Conservation (phyloP, 2,329 filamentous ascomycete species). For the Spiromastix sp. region DNA sequence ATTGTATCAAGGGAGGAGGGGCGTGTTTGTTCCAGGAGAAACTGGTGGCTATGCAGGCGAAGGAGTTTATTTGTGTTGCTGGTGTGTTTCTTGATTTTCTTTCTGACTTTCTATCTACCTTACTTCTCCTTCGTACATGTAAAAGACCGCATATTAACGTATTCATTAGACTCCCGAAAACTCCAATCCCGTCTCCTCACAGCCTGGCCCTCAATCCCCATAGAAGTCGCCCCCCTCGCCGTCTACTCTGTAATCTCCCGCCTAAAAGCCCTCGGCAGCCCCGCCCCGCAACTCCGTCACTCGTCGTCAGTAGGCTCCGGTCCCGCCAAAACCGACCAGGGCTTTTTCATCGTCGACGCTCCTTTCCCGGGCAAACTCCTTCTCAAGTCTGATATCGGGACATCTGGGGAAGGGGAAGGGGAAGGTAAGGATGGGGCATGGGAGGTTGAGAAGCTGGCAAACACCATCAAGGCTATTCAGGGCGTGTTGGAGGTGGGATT, state of each 20-base stretch:
- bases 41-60: slow-evolving; percentile 73
- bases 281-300: slow-evolving; percentile 59
- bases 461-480: slow-evolving; percentile 65
- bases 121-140: not conserved
- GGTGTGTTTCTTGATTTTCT: slow-evolving; percentile 40
- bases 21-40: slow-evolving; percentile 99
- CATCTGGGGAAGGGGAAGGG: slow-evolving; percentile 35
- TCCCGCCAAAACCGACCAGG: slow-evolving; percentile 75
- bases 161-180: slow-evolving; percentile 74
- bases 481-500: slow-evolving; percentile 89
- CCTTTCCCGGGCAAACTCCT: slow-evolving; percentile 68
- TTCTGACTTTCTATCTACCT: slow-evolving; percentile 1
- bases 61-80: slow-evolving; percentile 79
- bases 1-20: slow-evolving; percentile 95
- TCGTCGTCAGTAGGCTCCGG: slow-evolving; percentile 69
- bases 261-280: slow-evolving; percentile 62
- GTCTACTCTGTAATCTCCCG: slow-evolving; percentile 65
- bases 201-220: slow-evolving; percentile 75
- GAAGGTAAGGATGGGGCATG: slow-evolving; percentile 58
- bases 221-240: slow-evolving; percentile 83
- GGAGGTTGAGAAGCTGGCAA: slow-evolving; percentile 67
- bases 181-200: slow-evolving; percentile 63
- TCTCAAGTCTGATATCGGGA: slow-evolving; percentile 51
- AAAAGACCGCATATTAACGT: not conserved
- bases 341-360: slow-evolving; percentile 84